These are phyloP conservation scores for Hygrocybe punicea DNA, from an alignment of 768 basidiomycete species.

Conservation along the genomic window DNA sequence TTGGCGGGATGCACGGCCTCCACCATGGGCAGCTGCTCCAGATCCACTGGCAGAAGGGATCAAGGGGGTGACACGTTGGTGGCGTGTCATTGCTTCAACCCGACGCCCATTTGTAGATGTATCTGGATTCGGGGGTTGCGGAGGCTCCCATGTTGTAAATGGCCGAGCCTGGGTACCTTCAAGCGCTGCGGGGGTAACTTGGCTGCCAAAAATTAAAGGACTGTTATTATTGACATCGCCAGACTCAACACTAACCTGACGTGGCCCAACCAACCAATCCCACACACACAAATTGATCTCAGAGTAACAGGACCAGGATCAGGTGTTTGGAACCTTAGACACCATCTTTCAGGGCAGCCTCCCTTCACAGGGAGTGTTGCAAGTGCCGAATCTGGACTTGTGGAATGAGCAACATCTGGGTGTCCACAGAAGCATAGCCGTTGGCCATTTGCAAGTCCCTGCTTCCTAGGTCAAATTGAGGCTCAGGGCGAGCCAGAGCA, in stretches of 20 bases:
- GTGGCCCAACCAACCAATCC: not conserved
- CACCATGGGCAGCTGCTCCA: not conserved
- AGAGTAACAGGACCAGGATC: not conserved
- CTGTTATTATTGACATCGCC: too few species aligned
- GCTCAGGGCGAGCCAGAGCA: not conserved
- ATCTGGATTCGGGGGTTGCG: not conserved
- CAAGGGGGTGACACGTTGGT: not conserved
- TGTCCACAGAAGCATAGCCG: not conserved
- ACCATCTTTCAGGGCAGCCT: not conserved
- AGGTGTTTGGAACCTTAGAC: not conserved
- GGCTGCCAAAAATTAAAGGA: not conserved
- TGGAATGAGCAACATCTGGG: not conserved
- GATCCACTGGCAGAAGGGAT: not conserved
- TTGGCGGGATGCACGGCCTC: not conserved
- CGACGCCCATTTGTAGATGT: not conserved
- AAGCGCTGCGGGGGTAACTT: too few species aligned
- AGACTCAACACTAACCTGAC: not conserved
- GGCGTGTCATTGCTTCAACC: not conserved
- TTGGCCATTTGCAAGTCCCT: not conserved
- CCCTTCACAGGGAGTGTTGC: not conserved
- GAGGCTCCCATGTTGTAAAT: not conserved
- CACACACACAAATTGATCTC: constrained; percentile 1
- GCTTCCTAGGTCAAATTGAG: not conserved
- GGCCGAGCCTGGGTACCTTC: not conserved
- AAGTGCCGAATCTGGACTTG: not conserved